Base-by-base conservation (phyloP, 2,329 filamentous ascomycete genomes). In the Rasamsonia emersonii region DNA sequence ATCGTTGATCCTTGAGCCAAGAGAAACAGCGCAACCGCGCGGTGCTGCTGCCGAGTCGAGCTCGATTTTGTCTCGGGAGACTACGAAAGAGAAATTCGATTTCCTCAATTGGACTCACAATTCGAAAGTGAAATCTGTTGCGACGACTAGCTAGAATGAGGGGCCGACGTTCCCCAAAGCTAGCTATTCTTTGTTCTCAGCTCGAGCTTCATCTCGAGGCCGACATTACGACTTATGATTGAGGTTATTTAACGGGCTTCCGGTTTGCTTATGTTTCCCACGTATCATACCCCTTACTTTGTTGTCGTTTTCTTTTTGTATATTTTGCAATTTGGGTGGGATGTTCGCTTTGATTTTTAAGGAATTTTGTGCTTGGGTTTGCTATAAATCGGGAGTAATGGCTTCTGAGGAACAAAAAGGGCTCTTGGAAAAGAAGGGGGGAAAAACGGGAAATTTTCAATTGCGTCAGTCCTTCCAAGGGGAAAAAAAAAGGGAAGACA, bases 1-100 rank as follows among this genome's bases (percentile, higher is more conserved):
- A 51, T 93, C 85, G 38, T 68, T 93, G 26, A 63, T 88, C 17
- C 70, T 94, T 15, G 88, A 95, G 55, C 88, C 88, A 2, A 51
- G 58, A 35, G 62, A 65, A 30, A 35, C 36, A 14, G 32, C 47
- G 37, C 48, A 41, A 35, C 38, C 32, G 3, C 37, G 37, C 26
- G 24, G 44, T 24, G 32, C 24, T 28, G 32, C 49, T 7, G 50
- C 38, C 15, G 50, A 54, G 18, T 37, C 44, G 19, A 28, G 18
- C 23, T 45, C 56, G 8, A 47, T 50, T 23, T 40, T 50, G 11
- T 54, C 58, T 15, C 44, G 56, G 24, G 59, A 63, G 30, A 55
- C 53, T 33, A 47, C 54, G n/a, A 67, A 62, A 41, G 67, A 71
- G 24, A 70, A 65, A 39, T 70, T 71, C 32, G 68, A 71, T 42